A percentile compares a stretch with the other conserved stretches of the same genome.
phyloP scores from a whole-genome alignment of 192 early-diverging fungal species.

The Backusella tuberculispora region DNA sequence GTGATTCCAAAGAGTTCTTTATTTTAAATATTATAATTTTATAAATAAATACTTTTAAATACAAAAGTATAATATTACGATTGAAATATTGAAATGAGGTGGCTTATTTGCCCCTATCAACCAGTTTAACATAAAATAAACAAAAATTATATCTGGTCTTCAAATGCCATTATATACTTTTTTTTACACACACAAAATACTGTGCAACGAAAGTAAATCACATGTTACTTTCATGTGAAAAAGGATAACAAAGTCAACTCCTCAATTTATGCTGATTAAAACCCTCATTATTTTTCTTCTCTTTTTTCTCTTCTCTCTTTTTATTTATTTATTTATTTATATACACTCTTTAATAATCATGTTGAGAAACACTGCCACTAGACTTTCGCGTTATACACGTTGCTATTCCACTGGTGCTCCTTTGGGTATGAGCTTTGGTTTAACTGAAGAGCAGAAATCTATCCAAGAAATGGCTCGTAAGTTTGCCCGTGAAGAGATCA shows the following conservation, averaged over 20 bases:
- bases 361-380: constrained; percentile 14
- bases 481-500: constrained; percentile 88
- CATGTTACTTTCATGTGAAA: constrained; percentile 8
- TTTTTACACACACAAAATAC: not conserved
- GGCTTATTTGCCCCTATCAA: too few species aligned
- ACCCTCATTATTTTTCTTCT: not conserved
- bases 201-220: not conserved
- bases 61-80: too few species aligned
- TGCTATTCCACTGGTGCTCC: constrained; percentile 18
- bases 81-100: too few species aligned
- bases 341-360: not conserved
- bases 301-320: not conserved
- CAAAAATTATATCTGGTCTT: not conserved
- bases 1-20: too few species aligned
- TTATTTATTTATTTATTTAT: not conserved
- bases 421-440: constrained; percentile 57
- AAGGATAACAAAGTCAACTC: not conserved
- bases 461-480: constrained; percentile 90
- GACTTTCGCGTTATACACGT: not conserved
- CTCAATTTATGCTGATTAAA: constrained; percentile 17
- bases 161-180: not conserved
- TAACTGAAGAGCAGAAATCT: constrained; percentile 82
- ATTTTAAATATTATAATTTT: too few species aligned
- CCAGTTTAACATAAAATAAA: not conserved
- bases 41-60: too few species aligned